These are phyloP conservation scores for Trichoderma virens DNA, from an alignment of 495 filamentous ascomycete species.

Conservation along the genomic window DNA sequence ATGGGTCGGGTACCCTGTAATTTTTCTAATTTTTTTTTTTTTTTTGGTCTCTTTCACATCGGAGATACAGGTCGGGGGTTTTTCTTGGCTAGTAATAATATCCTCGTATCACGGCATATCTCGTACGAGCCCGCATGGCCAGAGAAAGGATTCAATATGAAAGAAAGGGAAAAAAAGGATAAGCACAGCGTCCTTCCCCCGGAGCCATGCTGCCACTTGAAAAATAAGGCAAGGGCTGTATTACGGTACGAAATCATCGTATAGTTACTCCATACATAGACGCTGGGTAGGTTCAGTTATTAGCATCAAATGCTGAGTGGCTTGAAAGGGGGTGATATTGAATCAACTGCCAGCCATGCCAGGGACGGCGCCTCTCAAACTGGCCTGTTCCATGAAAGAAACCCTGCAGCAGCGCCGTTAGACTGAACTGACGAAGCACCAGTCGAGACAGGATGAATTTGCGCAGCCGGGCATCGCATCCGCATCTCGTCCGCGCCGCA, in stretches of 20 bases:
- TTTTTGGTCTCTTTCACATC: neutral
- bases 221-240: no score
- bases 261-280: no score
- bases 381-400: neutral
- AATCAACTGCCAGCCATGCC: neutral
- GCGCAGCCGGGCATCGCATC: neutral
- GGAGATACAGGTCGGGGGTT: constrained; percentile 3
- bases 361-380: neutral
- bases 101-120: constrained; percentile 1
- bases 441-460: neutral
- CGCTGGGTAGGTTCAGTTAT: neutral
- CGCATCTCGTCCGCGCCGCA: no score
- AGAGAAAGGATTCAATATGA: no score
- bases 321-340: neutral
- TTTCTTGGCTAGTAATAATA: neutral
- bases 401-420: neutral
- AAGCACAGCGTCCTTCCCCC: no score
- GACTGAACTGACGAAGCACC: no score
- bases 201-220: no score
- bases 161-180: no score
- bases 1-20: neutral
- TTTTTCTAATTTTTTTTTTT: neutral
- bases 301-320: neutral
- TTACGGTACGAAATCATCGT: no score
- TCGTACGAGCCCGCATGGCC: neutral